phyloP scores from a whole-genome alignment of 257 asterid species.

The Euphrasia confusa region DNA sequence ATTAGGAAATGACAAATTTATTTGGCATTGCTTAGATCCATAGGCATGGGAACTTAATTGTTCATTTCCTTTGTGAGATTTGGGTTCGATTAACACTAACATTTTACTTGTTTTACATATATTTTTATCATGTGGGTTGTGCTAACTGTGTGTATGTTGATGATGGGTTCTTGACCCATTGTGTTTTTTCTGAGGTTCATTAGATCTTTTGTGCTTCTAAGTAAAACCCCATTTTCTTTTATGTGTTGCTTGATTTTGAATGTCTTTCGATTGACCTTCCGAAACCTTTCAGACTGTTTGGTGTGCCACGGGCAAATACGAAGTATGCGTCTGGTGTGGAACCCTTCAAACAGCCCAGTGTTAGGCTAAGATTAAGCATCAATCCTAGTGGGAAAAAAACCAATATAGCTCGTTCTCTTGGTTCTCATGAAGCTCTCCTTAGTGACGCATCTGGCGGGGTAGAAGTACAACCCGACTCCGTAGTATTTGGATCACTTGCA shows the following conservation, averaged over 20 bases:
- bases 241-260: constrained; percentile 20
- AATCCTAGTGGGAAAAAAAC: constrained; percentile 38
- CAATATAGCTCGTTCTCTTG: constrained; percentile 36
- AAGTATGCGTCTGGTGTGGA: constrained; percentile 37
- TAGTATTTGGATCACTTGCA: constrained; percentile 52
- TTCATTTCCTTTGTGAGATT: not conserved
- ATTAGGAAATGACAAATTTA: not conserved
- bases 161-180: not conserved
- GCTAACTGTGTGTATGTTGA: not conserved
- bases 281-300: constrained; percentile 40
- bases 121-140: not conserved
- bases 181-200: not conserved
- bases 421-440: constrained; percentile 32
- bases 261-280: constrained; percentile 2
- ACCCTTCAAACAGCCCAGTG: constrained; percentile 33
- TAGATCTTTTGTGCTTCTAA: not conserved
- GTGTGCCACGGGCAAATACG: constrained; percentile 37
- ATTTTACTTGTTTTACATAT: not conserved
- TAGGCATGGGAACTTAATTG: constrained; percentile 13
- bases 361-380: constrained; percentile 38
- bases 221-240: not conserved
- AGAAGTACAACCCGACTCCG: constrained; percentile 52
- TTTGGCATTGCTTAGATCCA: constrained; percentile 23
- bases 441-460: constrained; percentile 48
- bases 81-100: not conserved